Evolutionary conservation across 2,329 filamentous ascomycete genomes (phyloP), one percentile per base, ranked within the genome.

Genomic region (Colletotrichum gigasporum): DNA sequence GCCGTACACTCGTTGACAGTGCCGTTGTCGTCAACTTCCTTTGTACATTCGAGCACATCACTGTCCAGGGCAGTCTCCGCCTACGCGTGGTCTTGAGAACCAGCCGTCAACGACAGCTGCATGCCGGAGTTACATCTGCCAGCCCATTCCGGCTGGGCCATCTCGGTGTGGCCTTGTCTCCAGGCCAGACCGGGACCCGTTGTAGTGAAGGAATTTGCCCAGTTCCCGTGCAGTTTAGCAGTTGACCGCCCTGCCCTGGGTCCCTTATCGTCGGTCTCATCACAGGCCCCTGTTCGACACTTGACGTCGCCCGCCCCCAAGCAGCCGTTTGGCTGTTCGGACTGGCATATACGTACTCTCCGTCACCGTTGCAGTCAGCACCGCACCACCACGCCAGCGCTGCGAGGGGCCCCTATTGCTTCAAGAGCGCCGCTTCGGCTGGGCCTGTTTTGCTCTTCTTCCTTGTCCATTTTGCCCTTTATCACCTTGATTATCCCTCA

Each of bases 401-500:
- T 48, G 51, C 26, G n/a, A 44, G 5, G 22, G 35, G 24, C 34
- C 48, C 18, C 47, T 48, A 9, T 37, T 61, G 61, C 54, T 64
- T 64, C 56, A 64, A 18, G 39, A 64, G 20, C 57, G 42, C 48
- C 24, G 56, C 48, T 54, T 41, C 41, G 39, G 41, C 47, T 35
- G 34, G 35, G 14, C 45, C 22, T 50, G 42, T 35, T 24, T 35
- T 61, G 56, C 48, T 14, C 11, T 10, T 10, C 47, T 18, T 45
- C 22, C 42, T 30, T 55, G 11, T 44, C 16, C 8, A 12, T 26
- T 28, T 22, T 52, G 14, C 24, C 24, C n/a, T 39, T 32, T 10
- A n/a, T n/a, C n/a, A n/a, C 11, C 37, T 16, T 16, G 26, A 22
- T 35, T 24, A 24, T 28, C 30, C 42, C 32, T 26, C 26, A 28